A percentile compares a stretch with the other conserved stretches of the same genome.
These are phyloP conservation scores for Camellia sinensis DNA, from an alignment of 148 eudicot species.

Conservation along the genomic window DNA sequence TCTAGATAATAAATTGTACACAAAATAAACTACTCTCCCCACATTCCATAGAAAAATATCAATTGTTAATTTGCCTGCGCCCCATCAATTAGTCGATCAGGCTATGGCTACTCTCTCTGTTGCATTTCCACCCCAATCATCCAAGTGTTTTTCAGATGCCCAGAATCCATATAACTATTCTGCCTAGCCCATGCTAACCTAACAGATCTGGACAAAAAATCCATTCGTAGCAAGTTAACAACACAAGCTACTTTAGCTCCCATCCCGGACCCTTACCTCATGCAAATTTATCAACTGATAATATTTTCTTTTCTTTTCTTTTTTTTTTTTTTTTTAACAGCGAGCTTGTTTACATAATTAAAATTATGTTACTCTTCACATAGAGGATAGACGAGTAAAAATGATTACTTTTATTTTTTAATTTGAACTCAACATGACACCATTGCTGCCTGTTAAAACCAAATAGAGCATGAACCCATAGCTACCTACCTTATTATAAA, in stretches of 20 bases:
- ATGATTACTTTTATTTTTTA: not conserved
- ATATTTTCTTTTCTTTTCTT: too few species aligned
- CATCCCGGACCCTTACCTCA: not conserved
- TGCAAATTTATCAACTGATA: not conserved
- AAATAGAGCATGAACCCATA: not conserved
- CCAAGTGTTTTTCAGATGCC: not conserved
- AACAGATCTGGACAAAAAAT: not conserved
- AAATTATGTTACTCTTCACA: not conserved
- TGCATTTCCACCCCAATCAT: too few species aligned
- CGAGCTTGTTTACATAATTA: not conserved
- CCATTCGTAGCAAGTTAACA: not conserved
- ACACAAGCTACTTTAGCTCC: not conserved
- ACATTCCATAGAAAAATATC: not conserved
- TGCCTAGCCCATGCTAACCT: not conserved
- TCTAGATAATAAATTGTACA: not conserved
- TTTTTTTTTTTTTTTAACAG: not conserved
- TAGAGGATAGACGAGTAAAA: not conserved
- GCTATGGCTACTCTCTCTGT: too few species aligned
- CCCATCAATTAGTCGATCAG: not conserved
- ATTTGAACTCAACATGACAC: not conserved
- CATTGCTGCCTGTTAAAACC: not conserved
- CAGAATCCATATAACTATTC: not conserved
- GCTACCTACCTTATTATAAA: not conserved
- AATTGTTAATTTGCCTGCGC: not conserved
- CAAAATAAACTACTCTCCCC: too few species aligned